phyloP scores from a whole-genome alignment of 2,329 filamentous ascomycete genomes.

The Aspergillus sp. region DNA sequence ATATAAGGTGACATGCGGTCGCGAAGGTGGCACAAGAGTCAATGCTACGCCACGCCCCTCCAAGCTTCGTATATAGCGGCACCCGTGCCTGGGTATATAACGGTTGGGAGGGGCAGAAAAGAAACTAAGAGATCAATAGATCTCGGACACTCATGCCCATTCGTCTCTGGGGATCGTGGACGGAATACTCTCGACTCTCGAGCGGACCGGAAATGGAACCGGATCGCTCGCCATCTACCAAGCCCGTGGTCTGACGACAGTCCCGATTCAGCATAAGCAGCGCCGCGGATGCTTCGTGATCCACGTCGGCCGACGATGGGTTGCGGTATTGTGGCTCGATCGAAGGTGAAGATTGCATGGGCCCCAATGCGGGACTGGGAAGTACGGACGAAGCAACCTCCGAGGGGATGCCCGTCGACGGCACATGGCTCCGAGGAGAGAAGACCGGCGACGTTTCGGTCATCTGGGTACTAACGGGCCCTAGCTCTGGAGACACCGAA shows the following conservation, averaged over 20 bases:
- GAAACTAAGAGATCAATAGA: constrained; percentile 49
- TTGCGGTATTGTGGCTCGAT: constrained; percentile 31
- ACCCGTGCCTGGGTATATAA: not conserved
- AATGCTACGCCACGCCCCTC: not conserved
- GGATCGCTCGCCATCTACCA: constrained; percentile 25
- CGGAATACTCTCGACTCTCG: constrained; percentile 5
- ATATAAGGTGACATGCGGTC: not conserved
- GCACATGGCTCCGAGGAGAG: constrained; percentile 30
- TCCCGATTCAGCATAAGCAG: constrained; percentile 85
- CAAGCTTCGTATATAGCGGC: not conserved
- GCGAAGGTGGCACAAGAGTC: not conserved
- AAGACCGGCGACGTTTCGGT: constrained; percentile 33
- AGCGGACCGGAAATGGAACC: constrained; percentile 4
- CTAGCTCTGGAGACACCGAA: constrained; percentile 37
- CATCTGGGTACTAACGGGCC: constrained; percentile 21
- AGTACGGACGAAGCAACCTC: constrained; percentile 34
- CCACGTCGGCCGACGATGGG: constrained; percentile 55
- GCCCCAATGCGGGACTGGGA: constrained; percentile 37
- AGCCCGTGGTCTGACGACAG: constrained; percentile 54
- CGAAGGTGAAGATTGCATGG: constrained; percentile 25
- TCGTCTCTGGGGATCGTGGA: constrained; percentile 30
- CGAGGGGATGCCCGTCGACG: constrained; percentile 19
- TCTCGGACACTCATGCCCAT: constrained; percentile 57
- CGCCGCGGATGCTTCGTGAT: constrained; percentile 81
- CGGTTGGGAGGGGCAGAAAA: not conserved